These are phyloP conservation scores for Saccharomyces pastorianus DNA, from an alignment of 1,139 yeast genomes.

Conservation along the genomic window DNA sequence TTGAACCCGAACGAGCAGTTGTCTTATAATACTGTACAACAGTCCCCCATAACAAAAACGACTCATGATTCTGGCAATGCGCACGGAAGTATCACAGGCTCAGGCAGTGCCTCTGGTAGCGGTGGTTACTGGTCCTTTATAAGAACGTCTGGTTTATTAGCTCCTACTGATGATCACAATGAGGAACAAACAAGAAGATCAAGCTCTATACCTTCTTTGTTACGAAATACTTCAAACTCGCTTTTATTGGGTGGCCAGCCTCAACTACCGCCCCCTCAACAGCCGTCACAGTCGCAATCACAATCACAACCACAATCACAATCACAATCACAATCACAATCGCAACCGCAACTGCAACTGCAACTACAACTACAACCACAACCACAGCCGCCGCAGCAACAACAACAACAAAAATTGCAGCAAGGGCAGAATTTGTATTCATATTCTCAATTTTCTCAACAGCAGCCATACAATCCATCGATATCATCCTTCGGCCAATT, in stretches of 20 bases:
- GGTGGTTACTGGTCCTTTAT: constrained; percentile 20
- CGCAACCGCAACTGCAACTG: too few relatives aligned
- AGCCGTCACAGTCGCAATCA: not conserved
- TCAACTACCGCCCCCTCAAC: constrained; percentile 20
- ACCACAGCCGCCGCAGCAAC: constrained; percentile 4
- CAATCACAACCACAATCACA: too few relatives aligned
- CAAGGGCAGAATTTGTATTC: constrained; percentile 13
- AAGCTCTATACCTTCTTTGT: constrained; percentile 19
- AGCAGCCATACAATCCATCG: constrained; percentile 10
- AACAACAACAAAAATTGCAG: constrained; percentile 7
- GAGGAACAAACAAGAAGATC: constrained; percentile 18
- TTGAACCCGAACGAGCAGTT: constrained; percentile 16
- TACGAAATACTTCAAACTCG: constrained; percentile 17
- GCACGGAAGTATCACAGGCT: constrained; percentile 6
- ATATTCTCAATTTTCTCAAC: constrained; percentile 23
- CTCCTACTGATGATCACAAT: constrained; percentile 13
- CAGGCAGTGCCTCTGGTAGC: constrained; percentile 9
- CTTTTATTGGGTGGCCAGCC: constrained; percentile 12
- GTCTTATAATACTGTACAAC: constrained; percentile 13
- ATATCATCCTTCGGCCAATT: constrained; percentile 21
- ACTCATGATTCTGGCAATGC: constrained; percentile 13
- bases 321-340: too few relatives aligned
- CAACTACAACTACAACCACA: too few relatives aligned
- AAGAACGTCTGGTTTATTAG: constrained; percentile 8
- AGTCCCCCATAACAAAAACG: constrained; percentile 12